Evolutionary conservation across 106 monocot genomes (phyloP), one percentile per base, ranked within the genome.

Genomic region (Cymbidium sinense): DNA sequence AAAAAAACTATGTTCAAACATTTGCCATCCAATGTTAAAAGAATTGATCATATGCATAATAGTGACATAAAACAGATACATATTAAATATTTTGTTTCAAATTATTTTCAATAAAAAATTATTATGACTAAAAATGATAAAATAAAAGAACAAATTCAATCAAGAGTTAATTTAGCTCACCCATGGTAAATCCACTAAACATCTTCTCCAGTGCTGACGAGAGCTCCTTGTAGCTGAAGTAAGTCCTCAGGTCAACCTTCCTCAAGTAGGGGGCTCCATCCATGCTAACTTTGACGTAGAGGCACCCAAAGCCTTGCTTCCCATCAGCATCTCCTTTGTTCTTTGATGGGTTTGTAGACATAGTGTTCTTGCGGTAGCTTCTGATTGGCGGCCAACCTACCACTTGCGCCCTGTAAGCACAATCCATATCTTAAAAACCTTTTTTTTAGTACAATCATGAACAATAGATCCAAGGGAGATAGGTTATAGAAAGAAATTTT

Each of bases 341-440:
- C 78, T 88, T 91, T 3, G 77, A 77, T 27, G 87, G 73, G 74
- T 76, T 82, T 21, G 77, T 73, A 30, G 86, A 86, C 86, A 91
- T 86, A 30, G 85, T 85, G 34, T 86, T 91, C 88, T 91, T 91
- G 35, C 91, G 82, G 78, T 83, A 91, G 33, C 62, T 85, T 20
- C 91, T 78, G 13, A 88, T 85, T 41, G 91, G 91, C 33, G 91
- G 91, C 91, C 91, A 91, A 51, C 91, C 91, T 7, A 91, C 91
- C 17, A 91, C 88, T 36, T 91, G 88, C 52, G 91, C 88, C 75
- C 91, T 91, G 78, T 80, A 8, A 23, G 30, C 35, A 77, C 31
- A 78, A 18, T 50, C 25, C 17, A 74, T 20, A 28, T 35, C 70
- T 70, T 47, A 47, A 34, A 21, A 6, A 19, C 52, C 9, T 44